A percentile compares a stretch with the other conserved stretches of the same genome.
phyloP scores from a whole-genome alignment of 139 green algal species.

The Pleodorina starrii region DNA sequence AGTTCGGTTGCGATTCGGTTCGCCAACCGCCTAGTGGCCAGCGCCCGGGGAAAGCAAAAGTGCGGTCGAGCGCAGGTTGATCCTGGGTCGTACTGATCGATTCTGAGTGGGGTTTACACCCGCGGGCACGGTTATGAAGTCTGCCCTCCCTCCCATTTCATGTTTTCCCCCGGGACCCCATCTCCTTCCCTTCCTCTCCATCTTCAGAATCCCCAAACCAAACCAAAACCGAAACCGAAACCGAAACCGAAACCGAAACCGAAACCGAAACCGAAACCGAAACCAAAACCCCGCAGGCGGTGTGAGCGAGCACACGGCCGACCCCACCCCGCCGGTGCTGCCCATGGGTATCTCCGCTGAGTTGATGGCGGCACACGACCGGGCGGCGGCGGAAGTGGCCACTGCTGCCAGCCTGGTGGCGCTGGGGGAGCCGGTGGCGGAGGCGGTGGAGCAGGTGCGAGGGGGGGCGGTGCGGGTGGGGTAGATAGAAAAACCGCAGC shows the following conservation, averaged over 20 bases:
- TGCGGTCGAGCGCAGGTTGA: too few species aligned
- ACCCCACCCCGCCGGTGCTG: conserved; percentile 47
- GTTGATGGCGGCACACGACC: conserved; percentile 46
- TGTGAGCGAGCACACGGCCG: conserved; percentile 13
- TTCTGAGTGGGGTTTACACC: too few species aligned
- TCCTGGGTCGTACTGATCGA: too few species aligned
- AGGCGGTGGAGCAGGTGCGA: conserved; percentile 43
- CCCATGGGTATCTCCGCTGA: conserved; percentile 1
- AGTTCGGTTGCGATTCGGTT: neutral
- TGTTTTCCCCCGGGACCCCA: neutral
- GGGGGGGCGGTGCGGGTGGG: neutral
- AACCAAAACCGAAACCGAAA: too few species aligned
- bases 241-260: too few species aligned
- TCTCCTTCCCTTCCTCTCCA: neutral
- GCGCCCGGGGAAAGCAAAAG: too few species aligned
- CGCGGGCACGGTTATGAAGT: too few species aligned
- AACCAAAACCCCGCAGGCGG: neutral
- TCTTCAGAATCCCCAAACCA: too few species aligned
- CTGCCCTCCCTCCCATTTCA: too few species aligned
- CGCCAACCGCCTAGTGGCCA: neutral
- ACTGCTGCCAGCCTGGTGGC: conserved; percentile 40
- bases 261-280: too few species aligned
- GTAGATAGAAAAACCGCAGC: too few species aligned
- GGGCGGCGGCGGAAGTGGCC: conserved; percentile 38
- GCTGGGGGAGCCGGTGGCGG: conserved; percentile 41